These are phyloP conservation scores for Tolypocladium tropicale DNA, from an alignment of 2,329 filamentous ascomycete genomes.

Conservation along the genomic window DNA sequence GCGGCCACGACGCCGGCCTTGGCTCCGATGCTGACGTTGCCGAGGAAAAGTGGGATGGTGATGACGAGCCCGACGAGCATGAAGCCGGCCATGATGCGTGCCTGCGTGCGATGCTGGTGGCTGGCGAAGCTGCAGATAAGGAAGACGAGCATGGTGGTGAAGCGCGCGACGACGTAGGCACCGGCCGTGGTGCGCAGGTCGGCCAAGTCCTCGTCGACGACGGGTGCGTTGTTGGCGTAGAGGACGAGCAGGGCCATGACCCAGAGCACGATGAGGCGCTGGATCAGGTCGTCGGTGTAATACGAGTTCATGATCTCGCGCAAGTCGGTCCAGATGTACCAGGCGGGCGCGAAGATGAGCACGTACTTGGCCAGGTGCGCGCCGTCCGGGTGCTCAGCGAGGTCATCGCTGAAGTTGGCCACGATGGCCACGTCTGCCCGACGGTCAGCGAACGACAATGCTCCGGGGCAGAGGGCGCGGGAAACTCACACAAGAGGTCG, in stretches of 20 bases:
- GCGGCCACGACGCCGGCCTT: constrained; percentile 33
- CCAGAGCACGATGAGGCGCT: constrained; percentile 37
- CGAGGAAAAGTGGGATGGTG: constrained; percentile 32
- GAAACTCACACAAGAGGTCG: constrained; percentile 30
- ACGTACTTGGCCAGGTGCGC: constrained; percentile 35
- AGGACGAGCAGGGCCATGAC: constrained; percentile 38
- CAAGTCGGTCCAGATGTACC: constrained; percentile 39
- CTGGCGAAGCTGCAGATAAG: constrained; percentile 33
- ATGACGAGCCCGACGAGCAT: constrained; percentile 30
- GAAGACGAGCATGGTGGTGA: constrained; percentile 28
- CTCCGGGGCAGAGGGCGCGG: too few species aligned
- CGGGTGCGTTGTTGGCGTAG: constrained; percentile 35
- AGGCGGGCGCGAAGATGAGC: constrained; percentile 35
- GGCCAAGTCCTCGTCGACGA: constrained; percentile 29
- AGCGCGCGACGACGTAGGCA: constrained; percentile 34
- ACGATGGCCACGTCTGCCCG: constrained; percentile 31
- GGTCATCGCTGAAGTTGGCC: constrained; percentile 38
- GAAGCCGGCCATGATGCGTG: constrained; percentile 30
- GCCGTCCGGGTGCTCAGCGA: constrained; percentile 33
- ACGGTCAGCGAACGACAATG: not conserved
- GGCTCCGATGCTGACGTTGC: constrained; percentile 24
- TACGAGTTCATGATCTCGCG: constrained; percentile 42
- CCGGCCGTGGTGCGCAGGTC: constrained; percentile 34
- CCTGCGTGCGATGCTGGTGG: constrained; percentile 35
- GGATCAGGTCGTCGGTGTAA: constrained; percentile 38